A percentile compares a stretch with the other conserved stretches of the same genome.
phyloP scores from a whole-genome alignment of 345 rosid species.

The Excoecaria agallocha region DNA sequence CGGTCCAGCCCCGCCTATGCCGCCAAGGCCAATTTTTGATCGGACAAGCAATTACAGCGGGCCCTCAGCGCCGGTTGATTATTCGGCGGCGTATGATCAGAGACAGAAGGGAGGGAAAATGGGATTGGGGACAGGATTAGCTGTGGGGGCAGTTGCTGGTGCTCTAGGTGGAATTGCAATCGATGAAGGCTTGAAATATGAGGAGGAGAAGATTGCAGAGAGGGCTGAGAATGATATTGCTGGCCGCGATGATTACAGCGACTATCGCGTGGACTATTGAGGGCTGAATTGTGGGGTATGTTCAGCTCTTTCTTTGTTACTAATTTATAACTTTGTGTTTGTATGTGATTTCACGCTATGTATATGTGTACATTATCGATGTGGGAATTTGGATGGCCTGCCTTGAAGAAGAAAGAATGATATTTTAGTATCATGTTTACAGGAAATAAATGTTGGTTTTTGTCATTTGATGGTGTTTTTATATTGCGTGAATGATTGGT shows the following conservation, averaged over 20 bases:
- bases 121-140: slow-evolving; percentile 36
- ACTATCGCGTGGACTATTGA: slow-evolving; percentile 20
- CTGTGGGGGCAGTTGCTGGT: slow-evolving; percentile 38
- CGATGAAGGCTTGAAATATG: slow-evolving; percentile 38
- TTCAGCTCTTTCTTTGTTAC: neutral
- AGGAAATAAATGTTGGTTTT: slow-evolving; percentile 9
- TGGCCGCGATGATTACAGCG: slow-evolving; percentile 29
- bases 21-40: slow-evolving; percentile 28
- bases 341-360: neutral
- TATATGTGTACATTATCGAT: slow-evolving; percentile 4
- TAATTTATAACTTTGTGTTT: neutral
- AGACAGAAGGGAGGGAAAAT: slow-evolving; percentile 27
- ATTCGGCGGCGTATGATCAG: slow-evolving; percentile 33
- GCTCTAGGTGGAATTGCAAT: slow-evolving; percentile 34
- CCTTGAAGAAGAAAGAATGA: slow-evolving; percentile 1
- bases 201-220: slow-evolving; percentile 33
- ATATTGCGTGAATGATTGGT: neutral
- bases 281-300: neutral
- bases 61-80: slow-evolving; percentile 58
- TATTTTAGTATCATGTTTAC: neutral
- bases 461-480: neutral
- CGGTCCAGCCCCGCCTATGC: slow-evolving; percentile 26
- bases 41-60: slow-evolving; percentile 22
- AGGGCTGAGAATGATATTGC: slow-evolving; percentile 22
- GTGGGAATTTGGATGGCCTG: slow-evolving; percentile 4